Percentiles rank a stretch among this genome's conserved stretches.
Evolutionary conservation across 495 filamentous ascomycete genomes (phyloP).

Genomic region (Amphirosellinia nigrospora): DNA sequence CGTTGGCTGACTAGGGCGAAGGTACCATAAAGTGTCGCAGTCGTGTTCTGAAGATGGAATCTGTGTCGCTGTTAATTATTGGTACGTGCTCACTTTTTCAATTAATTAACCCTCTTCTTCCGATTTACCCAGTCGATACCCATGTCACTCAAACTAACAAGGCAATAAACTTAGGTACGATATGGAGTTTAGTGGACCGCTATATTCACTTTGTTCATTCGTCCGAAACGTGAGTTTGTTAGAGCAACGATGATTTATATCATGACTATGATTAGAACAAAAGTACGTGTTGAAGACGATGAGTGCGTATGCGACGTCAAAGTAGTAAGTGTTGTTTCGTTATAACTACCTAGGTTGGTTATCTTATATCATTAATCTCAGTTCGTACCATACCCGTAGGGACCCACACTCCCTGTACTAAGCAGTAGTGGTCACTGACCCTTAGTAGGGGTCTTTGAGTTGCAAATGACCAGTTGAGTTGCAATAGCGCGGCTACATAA

Average conservation of each 20-base stretch:
- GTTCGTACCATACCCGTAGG: constrained; percentile 19
- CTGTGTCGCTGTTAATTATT: constrained; percentile 79
- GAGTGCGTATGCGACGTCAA: not conserved
- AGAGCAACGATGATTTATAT: constrained; percentile 17
- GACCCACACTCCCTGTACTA: too few relatives aligned
- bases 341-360: not conserved
- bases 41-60: constrained; percentile 65
- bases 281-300: not conserved
- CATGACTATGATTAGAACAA: not conserved
- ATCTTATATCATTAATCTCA: not conserved
- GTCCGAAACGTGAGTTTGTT: constrained; percentile 46
- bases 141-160: constrained; percentile 6
- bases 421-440: too few relatives aligned
- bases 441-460: too few relatives aligned
- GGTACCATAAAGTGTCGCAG: constrained; percentile 73
- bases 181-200: constrained; percentile 67
- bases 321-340: constrained; percentile 20
- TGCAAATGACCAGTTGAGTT: too few relatives aligned
- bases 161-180: constrained; percentile 60
- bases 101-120: not conserved
- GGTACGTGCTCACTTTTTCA: constrained; percentile 54
- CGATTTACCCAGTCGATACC: not conserved
- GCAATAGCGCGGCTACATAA: too few relatives aligned
- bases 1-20: constrained; percentile 24
- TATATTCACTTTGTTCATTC: constrained; percentile 63